Evolutionary conservation across 345 rosid species (phyloP).

Genomic region (Hevea brasiliensis): DNA sequence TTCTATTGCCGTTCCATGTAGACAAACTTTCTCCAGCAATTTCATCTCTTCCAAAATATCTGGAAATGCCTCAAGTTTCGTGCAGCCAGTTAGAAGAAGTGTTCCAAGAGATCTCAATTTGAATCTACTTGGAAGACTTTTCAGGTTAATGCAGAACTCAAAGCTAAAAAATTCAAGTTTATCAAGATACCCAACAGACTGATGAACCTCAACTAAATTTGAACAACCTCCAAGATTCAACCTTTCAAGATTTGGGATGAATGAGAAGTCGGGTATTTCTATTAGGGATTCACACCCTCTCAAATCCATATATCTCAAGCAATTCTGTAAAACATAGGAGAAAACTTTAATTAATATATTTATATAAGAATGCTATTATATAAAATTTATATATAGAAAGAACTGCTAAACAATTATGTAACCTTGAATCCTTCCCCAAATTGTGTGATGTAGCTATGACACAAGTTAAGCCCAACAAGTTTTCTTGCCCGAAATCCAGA

Average conservation of each 20-base stretch:
- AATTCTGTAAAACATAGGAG: slow-evolving; percentile 16
- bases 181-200: slow-evolving; percentile 12
- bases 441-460: slow-evolving; percentile 9
- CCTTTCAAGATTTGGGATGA: slow-evolving; percentile 15
- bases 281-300: slow-evolving; percentile 14
- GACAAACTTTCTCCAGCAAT: slow-evolving; percentile 4
- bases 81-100: slow-evolving; percentile 26
- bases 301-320: slow-evolving; percentile 20
- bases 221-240: slow-evolving; percentile 28
- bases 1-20: slow-evolving; percentile 18
- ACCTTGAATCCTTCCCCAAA: slow-evolving; percentile 21
- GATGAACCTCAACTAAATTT: slow-evolving; percentile 15
- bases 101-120: slow-evolving; percentile 15
- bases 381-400: not conserved
- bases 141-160: slow-evolving; percentile 27
- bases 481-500: slow-evolving; percentile 15
- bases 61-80: slow-evolving; percentile 26
- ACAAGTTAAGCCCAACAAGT: slow-evolving; percentile 24
- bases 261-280: slow-evolving; percentile 24
- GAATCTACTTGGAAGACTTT: slow-evolving; percentile 19
- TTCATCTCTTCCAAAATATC: slow-evolving; percentile 14
- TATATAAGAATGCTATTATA: not conserved
- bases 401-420: not conserved
- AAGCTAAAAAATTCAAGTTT: slow-evolving; percentile 23
- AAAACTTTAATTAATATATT: not conserved